Percentiles rank a stretch among this genome's conserved stretches.
Evolutionary conservation across 2,329 filamentous ascomycete genomes (phyloP).

Genomic region (Exophiala xenobiotica): DNA sequence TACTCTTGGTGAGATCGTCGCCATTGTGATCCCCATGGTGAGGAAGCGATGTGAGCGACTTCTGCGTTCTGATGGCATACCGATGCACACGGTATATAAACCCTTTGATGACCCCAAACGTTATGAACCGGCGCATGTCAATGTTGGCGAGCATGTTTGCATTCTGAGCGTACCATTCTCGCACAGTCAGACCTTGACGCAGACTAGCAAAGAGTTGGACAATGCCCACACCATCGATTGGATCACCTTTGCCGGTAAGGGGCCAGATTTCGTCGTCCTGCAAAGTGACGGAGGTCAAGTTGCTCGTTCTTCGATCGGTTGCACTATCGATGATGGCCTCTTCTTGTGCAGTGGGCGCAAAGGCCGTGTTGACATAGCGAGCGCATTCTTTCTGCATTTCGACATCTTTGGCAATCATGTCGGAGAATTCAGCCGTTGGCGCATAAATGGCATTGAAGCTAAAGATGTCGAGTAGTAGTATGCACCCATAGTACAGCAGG

Average conservation of each 20-base stretch:
- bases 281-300: slow-evolving; percentile 27
- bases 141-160: slow-evolving; percentile 70
- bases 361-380: slow-evolving; percentile 69
- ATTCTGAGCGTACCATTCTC: slow-evolving; percentile 80
- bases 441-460: slow-evolving; percentile 92
- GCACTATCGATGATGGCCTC: slow-evolving; percentile 21
- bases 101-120: slow-evolving; percentile 94
- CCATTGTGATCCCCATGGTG: not conserved
- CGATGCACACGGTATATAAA: slow-evolving; percentile 91
- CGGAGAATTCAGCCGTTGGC: slow-evolving; percentile 71
- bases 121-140: slow-evolving; percentile 86
- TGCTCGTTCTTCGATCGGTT: slow-evolving; percentile 20
- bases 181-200: slow-evolving; percentile 76
- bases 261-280: slow-evolving; percentile 43
- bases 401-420: slow-evolving; percentile 70
- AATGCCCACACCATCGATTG: slow-evolving; percentile 52
- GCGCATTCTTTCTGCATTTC: slow-evolving; percentile 85
- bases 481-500: slow-evolving; percentile 87
- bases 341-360: slow-evolving; percentile 36
- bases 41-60: not conserved
- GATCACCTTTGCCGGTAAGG: slow-evolving; percentile 36
- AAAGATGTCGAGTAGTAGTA: slow-evolving; percentile 90
- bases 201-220: slow-evolving; percentile 85
- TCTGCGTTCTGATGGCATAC: slow-evolving; percentile 64
- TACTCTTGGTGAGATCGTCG: slow-evolving; percentile 16